Evolutionary conservation across 352 stramenopile species (phyloP).

Genomic region (Globisporangium viniferum): DNA sequence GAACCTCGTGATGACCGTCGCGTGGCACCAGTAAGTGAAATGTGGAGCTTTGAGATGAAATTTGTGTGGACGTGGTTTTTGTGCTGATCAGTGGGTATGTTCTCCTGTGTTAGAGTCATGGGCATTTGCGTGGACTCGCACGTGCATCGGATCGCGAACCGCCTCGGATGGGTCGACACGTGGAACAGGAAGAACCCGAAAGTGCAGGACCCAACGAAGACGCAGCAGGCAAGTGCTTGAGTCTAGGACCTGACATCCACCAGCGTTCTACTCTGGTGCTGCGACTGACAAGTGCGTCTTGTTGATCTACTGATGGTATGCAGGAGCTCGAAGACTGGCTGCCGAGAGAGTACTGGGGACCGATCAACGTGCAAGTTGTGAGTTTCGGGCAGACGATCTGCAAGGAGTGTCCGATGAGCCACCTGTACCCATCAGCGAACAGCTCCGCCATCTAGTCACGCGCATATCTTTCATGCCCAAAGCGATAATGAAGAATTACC

Average conservation of each 20-base stretch:
- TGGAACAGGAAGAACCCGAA: slow-evolving; percentile 85
- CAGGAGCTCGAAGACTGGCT: slow-evolving; percentile 94
- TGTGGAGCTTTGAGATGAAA: background rate
- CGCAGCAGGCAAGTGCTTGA: slow-evolving; percentile 40
- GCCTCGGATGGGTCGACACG: slow-evolving; percentile 90
- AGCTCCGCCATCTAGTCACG: background rate
- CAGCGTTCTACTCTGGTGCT: background rate
- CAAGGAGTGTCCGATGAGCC: slow-evolving; percentile 52
- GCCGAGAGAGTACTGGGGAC: slow-evolving; percentile 82
- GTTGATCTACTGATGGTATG: slow-evolving; percentile 1
- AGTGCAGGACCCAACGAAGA: slow-evolving; percentile 89
- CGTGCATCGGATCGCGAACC: slow-evolving; percentile 96
- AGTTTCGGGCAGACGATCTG: slow-evolving; percentile 95
- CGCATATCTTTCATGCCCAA: background rate
- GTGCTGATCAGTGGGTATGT: no score
- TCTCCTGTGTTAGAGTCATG: slow-evolving; percentile 33
- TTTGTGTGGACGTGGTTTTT: background rate
- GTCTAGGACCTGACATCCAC: no score
- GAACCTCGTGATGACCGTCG: slow-evolving; percentile 90
- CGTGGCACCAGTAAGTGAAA: slow-evolving; percentile 73
- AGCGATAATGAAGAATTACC: background rate
- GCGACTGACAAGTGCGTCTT: background rate
- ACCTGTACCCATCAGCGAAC: slow-evolving; percentile 64
- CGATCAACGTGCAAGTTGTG: slow-evolving; percentile 93
- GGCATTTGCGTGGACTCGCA: slow-evolving; percentile 97